phyloP scores from a whole-genome alignment of 2,329 filamentous ascomycete genomes.

The Raffaelea deltoideospora region DNA sequence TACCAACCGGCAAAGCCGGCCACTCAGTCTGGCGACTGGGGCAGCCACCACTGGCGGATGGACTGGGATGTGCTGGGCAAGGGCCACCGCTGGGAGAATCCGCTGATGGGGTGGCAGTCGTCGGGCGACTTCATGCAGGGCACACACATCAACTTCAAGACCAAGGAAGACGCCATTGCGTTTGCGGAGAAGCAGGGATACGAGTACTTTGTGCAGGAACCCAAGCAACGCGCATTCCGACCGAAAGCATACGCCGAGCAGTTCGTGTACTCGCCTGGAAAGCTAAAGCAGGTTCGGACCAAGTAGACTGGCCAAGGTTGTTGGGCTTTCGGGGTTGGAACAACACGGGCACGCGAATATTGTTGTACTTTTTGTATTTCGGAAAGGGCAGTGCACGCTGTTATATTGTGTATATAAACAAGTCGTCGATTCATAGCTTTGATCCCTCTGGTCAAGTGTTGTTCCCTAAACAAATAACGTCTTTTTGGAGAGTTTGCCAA shows the following conservation, averaged over 20 bases:
- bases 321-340: no score
- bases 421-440: no score
- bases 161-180: slow-evolving; percentile 83
- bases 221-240: slow-evolving; percentile 69
- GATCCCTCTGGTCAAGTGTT: no score
- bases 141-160: slow-evolving; percentile 77
- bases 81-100: slow-evolving; percentile 97
- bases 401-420: no score
- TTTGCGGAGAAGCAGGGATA: slow-evolving; percentile 99
- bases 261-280: slow-evolving; percentile 71
- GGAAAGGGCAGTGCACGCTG: no score
- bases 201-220: slow-evolving; percentile 97
- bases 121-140: slow-evolving; percentile 92
- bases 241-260: slow-evolving; percentile 97
- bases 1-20: slow-evolving; percentile 86
- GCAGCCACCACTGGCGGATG: slow-evolving; percentile 81
- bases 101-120: slow-evolving; percentile 96
- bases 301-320: no score
- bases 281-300: slow-evolving; percentile 74
- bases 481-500: no score
- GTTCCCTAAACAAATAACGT: no score
- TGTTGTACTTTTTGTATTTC: no score
- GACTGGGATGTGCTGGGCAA: slow-evolving; percentile 92
- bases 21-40: slow-evolving; percentile 86
- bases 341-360: no score